Evolutionary conservation across 495 filamentous ascomycete species (phyloP), one percentile per base, ranked within the genome.

Genomic region (Beverwykella pulmonaria): DNA sequence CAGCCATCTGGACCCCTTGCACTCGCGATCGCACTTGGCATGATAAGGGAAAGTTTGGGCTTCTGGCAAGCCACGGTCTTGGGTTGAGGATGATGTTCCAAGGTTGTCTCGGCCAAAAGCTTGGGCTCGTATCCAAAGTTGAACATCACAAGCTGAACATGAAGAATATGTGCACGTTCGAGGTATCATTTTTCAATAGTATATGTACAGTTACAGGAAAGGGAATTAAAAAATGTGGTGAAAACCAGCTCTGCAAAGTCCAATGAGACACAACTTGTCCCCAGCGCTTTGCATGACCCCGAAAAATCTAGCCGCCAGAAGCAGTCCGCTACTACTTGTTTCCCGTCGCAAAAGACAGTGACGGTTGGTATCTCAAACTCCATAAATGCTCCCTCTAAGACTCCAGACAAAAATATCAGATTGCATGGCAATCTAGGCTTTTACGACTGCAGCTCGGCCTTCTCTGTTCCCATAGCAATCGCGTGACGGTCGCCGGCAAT

Each of bases 401-500:
- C 52, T 63, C 53, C 53, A 63, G 17, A 26, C 17, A 19, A 23
- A 67, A 46, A 63, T 27, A 55, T 44, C 39, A 44, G 39, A 44
- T 44, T 29, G 27, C 29, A 0, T 50, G 8, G 47, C 46, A 47
- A 22, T 53, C 50, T 32, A 39, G 27, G 26, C 52, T 54, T 53
- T 41, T 60, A 32, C 8, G 39, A 25, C 29, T 68, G 39, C 30
- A 59, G 66, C 7, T 66, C 56, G 23, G 26, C 22, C 64, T 71
- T 68, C 59, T 74, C 71, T 1, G 47, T 7, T 5, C 53, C 41
- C 9, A 61, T 62, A 23, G 65, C 65, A 14, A 71, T 53, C 15
- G 26, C 75, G 47, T 76, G 73, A 34, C 70, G 71, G 44, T 80
- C 76, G 17, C 78, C 78, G 25, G 50, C 77, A 52, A 79, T 73